Evolutionary conservation across 495 filamentous ascomycete genomes (phyloP).

Genomic region (Aspergillus cristatus): DNA sequence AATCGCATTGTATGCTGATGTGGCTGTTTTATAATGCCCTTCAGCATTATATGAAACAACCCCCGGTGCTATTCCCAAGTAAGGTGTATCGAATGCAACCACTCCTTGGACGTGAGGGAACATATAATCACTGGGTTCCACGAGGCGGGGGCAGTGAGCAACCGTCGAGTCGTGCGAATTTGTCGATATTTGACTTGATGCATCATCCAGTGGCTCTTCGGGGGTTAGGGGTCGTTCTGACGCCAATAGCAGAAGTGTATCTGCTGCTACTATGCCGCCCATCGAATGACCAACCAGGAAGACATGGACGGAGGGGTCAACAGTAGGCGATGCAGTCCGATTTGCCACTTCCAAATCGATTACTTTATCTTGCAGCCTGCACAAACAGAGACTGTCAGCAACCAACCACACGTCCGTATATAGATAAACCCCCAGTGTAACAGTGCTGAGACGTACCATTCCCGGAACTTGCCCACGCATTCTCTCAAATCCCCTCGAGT

Average conservation of each 20-base stretch:
- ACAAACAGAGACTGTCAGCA: neutral
- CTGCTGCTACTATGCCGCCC: slow-evolving; percentile 94
- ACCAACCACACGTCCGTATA: neutral
- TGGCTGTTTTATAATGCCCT: slow-evolving; percentile 67
- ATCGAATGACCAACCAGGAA: slow-evolving; percentile 89
- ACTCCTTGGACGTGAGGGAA: slow-evolving; percentile 71
- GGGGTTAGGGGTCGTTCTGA: slow-evolving; percentile 56
- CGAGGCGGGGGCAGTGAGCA: slow-evolving; percentile 15
- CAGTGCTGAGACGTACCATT: slow-evolving; percentile 53
- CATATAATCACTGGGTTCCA: slow-evolving; percentile 39
- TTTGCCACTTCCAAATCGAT: slow-evolving; percentile 88
- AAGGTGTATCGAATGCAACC: slow-evolving; percentile 93
- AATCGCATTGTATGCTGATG: slow-evolving; percentile 59
- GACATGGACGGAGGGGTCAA: slow-evolving; percentile 79
- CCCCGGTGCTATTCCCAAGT: slow-evolving; percentile 77
- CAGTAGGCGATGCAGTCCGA: slow-evolving; percentile 72
- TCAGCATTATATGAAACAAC: slow-evolving; percentile 87
- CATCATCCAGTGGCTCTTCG: slow-evolving; percentile 13
- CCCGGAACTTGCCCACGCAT: slow-evolving; percentile 70
- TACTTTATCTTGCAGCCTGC: slow-evolving; percentile 80
- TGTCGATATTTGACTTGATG: slow-evolving; percentile 6
- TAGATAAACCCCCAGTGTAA: too few species aligned
- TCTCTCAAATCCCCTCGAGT: slow-evolving; percentile 79
- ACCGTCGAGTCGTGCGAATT: slow-evolving; percentile 13
- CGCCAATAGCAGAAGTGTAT: slow-evolving; percentile 63